Evolutionary conservation across 2,329 filamentous ascomycete species (phyloP).

Genomic region (Pseudomassariella vexata): DNA sequence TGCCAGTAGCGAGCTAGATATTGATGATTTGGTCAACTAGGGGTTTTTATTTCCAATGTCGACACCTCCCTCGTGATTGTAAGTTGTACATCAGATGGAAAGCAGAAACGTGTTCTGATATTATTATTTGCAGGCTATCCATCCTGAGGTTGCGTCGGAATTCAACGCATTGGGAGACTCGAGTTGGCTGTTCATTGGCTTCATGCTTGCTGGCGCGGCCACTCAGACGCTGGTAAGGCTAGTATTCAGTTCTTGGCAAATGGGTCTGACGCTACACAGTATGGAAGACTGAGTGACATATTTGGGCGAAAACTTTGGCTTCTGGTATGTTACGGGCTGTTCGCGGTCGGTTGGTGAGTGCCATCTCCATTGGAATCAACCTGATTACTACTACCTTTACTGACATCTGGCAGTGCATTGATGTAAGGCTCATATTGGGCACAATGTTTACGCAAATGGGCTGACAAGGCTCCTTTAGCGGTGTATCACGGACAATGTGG

Average conservation of each 20-base stretch:
- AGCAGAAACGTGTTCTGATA: too few species aligned
- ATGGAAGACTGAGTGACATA: constrained; percentile 23
- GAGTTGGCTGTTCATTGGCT: constrained; percentile 51
- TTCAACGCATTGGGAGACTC: constrained; percentile 51
- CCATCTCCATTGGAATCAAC: not conserved
- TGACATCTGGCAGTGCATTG: constrained; percentile 1
- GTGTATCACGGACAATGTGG: constrained; percentile 2
- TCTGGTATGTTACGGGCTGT: constrained; percentile 20
- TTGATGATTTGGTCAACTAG: constrained; percentile 8
- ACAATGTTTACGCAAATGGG: not conserved
- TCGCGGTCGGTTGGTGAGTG: constrained; percentile 18
- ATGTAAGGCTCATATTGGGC: constrained; percentile 3
- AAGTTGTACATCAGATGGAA: too few species aligned
- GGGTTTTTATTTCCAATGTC: constrained; percentile 59
- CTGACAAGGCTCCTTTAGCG: not conserved
- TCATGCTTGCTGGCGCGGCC: constrained; percentile 43
- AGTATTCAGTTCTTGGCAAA: not conserved
- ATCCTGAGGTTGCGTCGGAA: constrained; percentile 55
- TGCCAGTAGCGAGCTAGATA: not conserved
- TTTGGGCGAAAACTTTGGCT: constrained; percentile 20
- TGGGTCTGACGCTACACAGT: constrained; percentile 10
- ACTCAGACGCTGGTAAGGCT: constrained; percentile 44
- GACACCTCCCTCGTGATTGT: constrained; percentile 61
- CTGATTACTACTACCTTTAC: too few species aligned
- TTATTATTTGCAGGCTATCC: too few species aligned